Base-by-base conservation (phyloP, 805 yeast species). In the Zygotorulaspora danielsina region DNA sequence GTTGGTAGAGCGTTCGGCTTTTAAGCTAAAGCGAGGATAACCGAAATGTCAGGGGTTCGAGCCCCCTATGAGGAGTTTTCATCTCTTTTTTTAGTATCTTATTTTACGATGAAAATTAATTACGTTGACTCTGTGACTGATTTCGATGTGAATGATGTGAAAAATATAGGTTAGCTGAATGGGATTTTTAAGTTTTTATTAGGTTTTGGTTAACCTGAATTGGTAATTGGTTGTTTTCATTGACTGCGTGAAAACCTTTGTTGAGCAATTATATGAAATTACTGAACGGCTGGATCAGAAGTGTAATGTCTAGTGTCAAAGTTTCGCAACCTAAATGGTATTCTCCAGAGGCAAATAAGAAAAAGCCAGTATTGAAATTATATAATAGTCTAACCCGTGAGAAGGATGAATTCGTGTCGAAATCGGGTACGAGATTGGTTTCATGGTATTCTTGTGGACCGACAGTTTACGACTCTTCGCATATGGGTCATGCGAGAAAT, bases 391-490 rank as follows among this genome's bases (percentile, higher is more conserved):
- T 90, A 51, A 90, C 97, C 3, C 72, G 94, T 53, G 63, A 78
- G 21, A 90, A 90, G 57, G 84, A 77, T 26, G 82, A 71, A 41
- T 90, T 93, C 54, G 63, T 79, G n/a, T 94, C 97, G 2, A 64
- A 70, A 41, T 66, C 69, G 19, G 75, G 76, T 2, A 59, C 57
- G 24, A 75, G 76, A 44, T 75, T 73, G 43, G 84, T 93, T 35
- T 75, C 88, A 1, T 93, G 98, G 98, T 93, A 93, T 68, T 84
- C 88, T 42, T 93, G 98, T 73, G 98, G 98, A 5, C 98, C 98
- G 9, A 93, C 98, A 0, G 98, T 93, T 11, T 93, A 93, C 59
- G 96, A 93, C 64, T 79, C 93, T 22, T 78, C 89, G 37, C 98
- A 93, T 59, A 88, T 93, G 97, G 98, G 98, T 16, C 98, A 93